Percentiles rank a stretch among this genome's conserved stretches.
Evolutionary conservation across 2,329 filamentous ascomycete genomes (phyloP).

Genomic region (Arthrobotrys sinensis): DNA sequence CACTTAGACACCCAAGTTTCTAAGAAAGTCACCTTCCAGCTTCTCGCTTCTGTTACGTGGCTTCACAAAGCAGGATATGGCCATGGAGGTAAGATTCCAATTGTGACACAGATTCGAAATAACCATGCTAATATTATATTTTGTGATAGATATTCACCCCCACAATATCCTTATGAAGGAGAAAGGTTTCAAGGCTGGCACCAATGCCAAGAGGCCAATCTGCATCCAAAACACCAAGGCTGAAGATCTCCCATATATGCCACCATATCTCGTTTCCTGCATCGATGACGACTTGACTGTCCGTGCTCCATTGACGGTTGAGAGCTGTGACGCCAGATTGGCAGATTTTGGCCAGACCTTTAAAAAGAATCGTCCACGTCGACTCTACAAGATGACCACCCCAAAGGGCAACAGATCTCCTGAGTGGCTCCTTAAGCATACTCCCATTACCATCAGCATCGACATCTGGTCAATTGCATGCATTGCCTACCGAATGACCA

Average conservation of each 20-base stretch:
- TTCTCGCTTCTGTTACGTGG: conserved; percentile 41
- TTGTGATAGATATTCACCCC: conserved; percentile 47
- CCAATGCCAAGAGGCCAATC: conserved; percentile 45
- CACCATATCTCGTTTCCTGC: conserved; percentile 51
- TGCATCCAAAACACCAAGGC: conserved; percentile 43
- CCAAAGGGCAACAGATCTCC: conserved; percentile 56
- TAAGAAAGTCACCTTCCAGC: conserved; percentile 55
- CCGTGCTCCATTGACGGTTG: conserved; percentile 43
- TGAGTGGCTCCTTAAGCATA: conserved; percentile 47
- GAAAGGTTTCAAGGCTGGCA: conserved; percentile 51
- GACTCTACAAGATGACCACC: conserved; percentile 55
- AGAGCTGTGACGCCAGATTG: conserved; percentile 54
- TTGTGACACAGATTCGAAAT: not conserved
- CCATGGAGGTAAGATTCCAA: conserved; percentile 39
- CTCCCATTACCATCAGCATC: conserved; percentile 49
- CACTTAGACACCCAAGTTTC: conserved; percentile 44
- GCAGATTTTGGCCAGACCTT: conserved; percentile 59
- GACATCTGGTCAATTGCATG: conserved; percentile 56
- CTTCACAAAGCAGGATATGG: conserved; percentile 58
- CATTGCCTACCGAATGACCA: conserved; percentile 52
- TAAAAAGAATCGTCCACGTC: conserved; percentile 57
- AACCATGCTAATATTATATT: not conserved
- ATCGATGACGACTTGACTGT: conserved; percentile 55
- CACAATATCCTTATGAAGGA: conserved; percentile 60
- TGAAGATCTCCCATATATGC: conserved; percentile 51